Conservation (phyloP, 192 early-diverging fungal genomes). For the Mortierella antarctica region DNA sequence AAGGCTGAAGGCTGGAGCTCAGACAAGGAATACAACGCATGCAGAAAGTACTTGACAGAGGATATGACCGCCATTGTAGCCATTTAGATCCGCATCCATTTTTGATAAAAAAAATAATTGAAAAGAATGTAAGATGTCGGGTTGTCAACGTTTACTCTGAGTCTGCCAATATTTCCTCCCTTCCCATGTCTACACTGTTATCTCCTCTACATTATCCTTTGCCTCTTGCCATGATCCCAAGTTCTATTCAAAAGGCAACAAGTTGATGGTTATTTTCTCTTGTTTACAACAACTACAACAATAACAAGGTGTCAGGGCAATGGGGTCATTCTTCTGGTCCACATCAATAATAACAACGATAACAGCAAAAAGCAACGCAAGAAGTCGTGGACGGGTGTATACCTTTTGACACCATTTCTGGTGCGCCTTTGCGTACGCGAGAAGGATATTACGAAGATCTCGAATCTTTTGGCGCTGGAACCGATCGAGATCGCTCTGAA, state of each 20-base stretch:
- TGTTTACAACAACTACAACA: neutral
- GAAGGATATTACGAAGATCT: conserved; percentile 85
- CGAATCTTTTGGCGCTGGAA: conserved; percentile 95
- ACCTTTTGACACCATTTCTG: conserved; percentile 80
- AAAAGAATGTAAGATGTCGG: neutral
- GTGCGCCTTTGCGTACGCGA: conserved; percentile 78
- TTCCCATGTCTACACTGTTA: conserved; percentile 39
- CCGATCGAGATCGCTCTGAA: conserved; percentile 90
- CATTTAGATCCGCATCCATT: neutral
- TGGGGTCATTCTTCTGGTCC: neutral
- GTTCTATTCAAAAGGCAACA: conserved; percentile 51
- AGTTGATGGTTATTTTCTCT: neutral
- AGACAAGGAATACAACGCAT: conserved; percentile 49
- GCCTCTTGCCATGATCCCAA: conserved; percentile 67
- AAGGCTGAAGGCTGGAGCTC: conserved; percentile 52
- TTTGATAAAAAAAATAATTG: conserved; percentile 1
- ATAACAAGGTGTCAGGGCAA: neutral
- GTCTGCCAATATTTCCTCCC: neutral
- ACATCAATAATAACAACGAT: neutral
- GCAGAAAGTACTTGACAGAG: conserved; percentile 24
- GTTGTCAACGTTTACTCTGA: neutral
- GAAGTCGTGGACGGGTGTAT: conserved; percentile 3
- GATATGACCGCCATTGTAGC: conserved; percentile 11
- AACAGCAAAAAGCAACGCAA: conserved; percentile 1
- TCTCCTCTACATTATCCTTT: conserved; percentile 58